A percentile compares a stretch with the other conserved stretches of the same genome.
phyloP scores from a whole-genome alignment of 2,329 filamentous ascomycete genomes.

The Catunica adiposa region DNA sequence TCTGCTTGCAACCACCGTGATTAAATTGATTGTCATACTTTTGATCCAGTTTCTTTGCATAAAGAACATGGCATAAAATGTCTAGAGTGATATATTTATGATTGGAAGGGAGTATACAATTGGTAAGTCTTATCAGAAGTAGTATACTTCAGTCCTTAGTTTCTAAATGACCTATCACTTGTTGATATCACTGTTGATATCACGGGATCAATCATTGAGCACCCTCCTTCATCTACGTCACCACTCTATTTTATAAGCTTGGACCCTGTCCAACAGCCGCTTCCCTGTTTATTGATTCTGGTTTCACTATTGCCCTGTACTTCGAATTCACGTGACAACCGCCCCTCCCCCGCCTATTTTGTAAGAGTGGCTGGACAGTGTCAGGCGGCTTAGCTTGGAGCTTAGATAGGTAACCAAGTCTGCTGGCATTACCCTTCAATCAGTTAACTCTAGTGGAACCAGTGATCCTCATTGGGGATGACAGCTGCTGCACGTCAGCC shows the following conservation, averaged over 20 bases:
- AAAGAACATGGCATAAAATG: not conserved
- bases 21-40: not conserved
- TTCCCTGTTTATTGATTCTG: not conserved
- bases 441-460: not conserved
- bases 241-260: not conserved
- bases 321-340: constrained; percentile 12
- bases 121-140: too few relatives aligned
- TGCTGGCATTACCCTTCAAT: not conserved
- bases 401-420: not conserved
- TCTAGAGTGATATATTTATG: not conserved
- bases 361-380: constrained; percentile 4
- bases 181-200: too few relatives aligned
- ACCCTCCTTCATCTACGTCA: not conserved
- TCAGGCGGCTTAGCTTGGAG: not conserved
- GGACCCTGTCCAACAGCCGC: not conserved
- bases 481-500: not conserved
- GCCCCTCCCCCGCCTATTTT: constrained; percentile 9
- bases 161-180: too few relatives aligned
- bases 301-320: not conserved
- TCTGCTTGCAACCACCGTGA: not conserved
- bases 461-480: not conserved
- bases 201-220: too few relatives aligned
- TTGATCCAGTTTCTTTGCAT: not conserved
- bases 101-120: too few relatives aligned
- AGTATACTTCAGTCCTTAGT: too few relatives aligned